Conservation (phyloP, 2,329 filamentous ascomycete species). For the Pseudogymnoascus sp. region DNA sequence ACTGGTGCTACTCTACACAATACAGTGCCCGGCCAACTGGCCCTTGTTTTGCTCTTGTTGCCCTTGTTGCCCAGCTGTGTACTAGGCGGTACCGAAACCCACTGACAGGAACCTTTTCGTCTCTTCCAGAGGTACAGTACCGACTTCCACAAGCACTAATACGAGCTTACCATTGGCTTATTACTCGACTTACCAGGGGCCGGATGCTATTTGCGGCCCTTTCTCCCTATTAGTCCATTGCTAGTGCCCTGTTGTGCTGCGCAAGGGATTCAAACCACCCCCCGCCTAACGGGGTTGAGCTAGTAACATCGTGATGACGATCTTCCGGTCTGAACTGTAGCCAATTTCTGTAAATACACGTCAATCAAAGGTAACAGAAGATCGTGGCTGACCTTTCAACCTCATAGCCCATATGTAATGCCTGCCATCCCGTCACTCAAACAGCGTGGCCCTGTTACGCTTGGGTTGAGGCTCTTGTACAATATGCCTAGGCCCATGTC, state of each 20-base stretch:
- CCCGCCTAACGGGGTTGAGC: background rate
- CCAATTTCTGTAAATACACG: background rate
- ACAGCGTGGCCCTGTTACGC: background rate
- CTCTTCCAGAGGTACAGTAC: slow-evolving; percentile 1
- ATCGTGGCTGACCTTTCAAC: slow-evolving; percentile 2
- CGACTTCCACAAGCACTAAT: background rate
- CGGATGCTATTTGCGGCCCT: slow-evolving; percentile 3
- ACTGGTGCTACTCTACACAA: background rate
- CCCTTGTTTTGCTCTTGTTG: background rate
- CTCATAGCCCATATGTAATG: background rate
- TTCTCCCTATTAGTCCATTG: slow-evolving; percentile 2
- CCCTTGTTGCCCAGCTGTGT: background rate
- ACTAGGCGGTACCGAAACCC: background rate
- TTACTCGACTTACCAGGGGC: background rate
- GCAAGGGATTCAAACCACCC: background rate
- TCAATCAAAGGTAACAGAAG: slow-evolving; percentile 4
- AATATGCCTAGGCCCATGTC: background rate
- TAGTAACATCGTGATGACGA: slow-evolving; percentile 9
- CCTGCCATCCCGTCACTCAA: background rate
- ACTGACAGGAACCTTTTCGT: slow-evolving; percentile 6
- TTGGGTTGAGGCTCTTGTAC: slow-evolving; percentile 1
- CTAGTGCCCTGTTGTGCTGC: background rate
- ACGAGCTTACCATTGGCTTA: background rate
- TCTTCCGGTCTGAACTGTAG: background rate
- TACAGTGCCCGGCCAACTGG: background rate